Conservation (phyloP, 352 stramenopile species). For the Detonula confervacea region DNA sequence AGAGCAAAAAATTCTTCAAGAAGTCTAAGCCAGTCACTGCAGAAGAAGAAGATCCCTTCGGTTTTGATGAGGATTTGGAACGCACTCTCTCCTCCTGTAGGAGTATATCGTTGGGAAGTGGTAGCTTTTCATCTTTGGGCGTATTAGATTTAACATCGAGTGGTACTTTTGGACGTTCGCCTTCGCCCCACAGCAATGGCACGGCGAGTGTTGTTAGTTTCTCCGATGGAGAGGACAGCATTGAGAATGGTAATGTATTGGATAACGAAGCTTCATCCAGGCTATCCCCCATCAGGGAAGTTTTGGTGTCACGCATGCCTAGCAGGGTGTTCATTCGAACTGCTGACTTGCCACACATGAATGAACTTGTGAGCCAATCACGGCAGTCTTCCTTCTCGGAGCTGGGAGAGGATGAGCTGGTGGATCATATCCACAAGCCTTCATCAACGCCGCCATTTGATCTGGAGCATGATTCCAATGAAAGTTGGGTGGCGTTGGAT, state of each 20-base stretch:
- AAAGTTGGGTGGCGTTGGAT: constrained; percentile 57
- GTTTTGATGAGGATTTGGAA: background rate
- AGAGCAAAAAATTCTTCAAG: background rate
- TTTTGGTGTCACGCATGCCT: background rate
- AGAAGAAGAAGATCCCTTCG: background rate
- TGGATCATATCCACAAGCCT: constrained; percentile 48
- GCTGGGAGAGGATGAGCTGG: constrained; percentile 22
- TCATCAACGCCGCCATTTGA: constrained; percentile 41
- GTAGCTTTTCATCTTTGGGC: constrained; percentile 37
- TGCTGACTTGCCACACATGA: constrained; percentile 52
- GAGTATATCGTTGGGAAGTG: constrained; percentile 34
- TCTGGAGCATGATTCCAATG: constrained; percentile 46
- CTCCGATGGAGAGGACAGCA: constrained; percentile 24
- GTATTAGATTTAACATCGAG: constrained; percentile 7
- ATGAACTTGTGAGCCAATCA: constrained; percentile 19
- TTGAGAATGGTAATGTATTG: background rate
- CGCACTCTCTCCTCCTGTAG: constrained; percentile 4
- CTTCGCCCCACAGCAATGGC: constrained; percentile 17
- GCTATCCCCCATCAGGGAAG: constrained; percentile 1
- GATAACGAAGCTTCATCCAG: constrained; percentile 1
- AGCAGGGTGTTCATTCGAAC: constrained; percentile 53
- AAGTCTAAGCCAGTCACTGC: constrained; percentile 8
- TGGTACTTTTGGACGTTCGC: background rate
- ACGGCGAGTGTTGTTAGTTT: constrained; percentile 25
- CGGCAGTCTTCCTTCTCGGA: constrained; percentile 19